Conservation (phyloP, 345 rosid species). For the Eucalyptus camaldulensis region DNA sequence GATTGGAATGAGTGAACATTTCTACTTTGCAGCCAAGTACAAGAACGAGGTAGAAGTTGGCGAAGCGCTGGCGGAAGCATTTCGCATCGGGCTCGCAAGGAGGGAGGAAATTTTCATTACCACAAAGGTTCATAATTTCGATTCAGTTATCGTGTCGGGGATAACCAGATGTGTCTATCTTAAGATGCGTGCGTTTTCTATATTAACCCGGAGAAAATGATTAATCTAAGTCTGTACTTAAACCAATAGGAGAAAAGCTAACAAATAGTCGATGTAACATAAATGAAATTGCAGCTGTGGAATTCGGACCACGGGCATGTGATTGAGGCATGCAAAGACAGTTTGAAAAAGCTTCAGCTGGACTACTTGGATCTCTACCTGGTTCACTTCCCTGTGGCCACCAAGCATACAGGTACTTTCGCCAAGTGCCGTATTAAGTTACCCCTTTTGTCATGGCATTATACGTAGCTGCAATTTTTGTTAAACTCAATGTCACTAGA, state of each 20-base stretch:
- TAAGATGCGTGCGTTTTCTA: no score
- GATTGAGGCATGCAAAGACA: conserved; percentile 73
- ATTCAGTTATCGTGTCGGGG: background rate
- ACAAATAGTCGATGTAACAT: background rate
- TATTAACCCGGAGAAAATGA: background rate
- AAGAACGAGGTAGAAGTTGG: conserved; percentile 68
- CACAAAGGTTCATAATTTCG: conserved; percentile 38
- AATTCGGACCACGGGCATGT: conserved; percentile 90
- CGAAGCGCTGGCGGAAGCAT: conserved; percentile 57
- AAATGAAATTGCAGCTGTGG: conserved; percentile 48
- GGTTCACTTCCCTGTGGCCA: conserved; percentile 78
- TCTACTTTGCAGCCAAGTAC: conserved; percentile 49
- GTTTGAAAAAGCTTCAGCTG: conserved; percentile 78
- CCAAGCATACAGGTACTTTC: conserved; percentile 55
- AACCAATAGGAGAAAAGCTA: background rate
- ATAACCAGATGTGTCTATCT: background rate
- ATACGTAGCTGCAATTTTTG: background rate
- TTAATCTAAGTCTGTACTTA: background rate
- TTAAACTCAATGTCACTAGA: background rate
- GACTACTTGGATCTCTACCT: conserved; percentile 84
- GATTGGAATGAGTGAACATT: background rate
- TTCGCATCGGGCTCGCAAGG: conserved; percentile 46
- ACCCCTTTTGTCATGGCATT: background rate
- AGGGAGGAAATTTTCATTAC: conserved; percentile 81
- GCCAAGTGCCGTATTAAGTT: background rate